Conservation (phyloP, 257 asterid genomes). For the Nicotiana obtusifolia region DNA sequence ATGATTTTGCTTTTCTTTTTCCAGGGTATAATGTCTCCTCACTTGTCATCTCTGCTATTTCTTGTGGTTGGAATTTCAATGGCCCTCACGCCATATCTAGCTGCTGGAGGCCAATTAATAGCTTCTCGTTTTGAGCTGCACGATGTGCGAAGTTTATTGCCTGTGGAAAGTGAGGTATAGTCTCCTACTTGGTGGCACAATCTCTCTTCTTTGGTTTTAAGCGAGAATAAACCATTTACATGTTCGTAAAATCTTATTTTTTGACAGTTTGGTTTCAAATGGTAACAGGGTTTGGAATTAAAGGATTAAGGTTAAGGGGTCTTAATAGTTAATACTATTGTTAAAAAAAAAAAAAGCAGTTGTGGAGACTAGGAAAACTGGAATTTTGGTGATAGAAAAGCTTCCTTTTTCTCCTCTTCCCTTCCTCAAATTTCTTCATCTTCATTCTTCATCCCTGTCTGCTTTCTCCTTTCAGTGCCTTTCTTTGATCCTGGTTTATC, state of each 20-base stretch:
- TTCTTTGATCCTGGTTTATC: neutral
- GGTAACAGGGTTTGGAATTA: neutral
- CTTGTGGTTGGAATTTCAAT: slow-evolving; percentile 97
- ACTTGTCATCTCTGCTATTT: slow-evolving; percentile 82
- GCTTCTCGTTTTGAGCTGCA: slow-evolving; percentile 97
- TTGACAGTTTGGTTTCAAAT: neutral
- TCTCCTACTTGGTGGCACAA: slow-evolving; percentile 6
- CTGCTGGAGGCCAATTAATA: slow-evolving; percentile 98
- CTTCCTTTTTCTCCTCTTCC: neutral
- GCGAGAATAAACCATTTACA: neutral
- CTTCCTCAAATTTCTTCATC: neutral
- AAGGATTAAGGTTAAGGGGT: neutral
- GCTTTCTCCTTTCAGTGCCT: slow-evolving; percentile 3
- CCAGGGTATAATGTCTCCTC: slow-evolving; percentile 96
- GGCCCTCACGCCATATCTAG: slow-evolving; percentile 98
- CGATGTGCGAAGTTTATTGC: slow-evolving; percentile 94
- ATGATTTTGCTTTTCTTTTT: neutral
- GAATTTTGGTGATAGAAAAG: neutral
- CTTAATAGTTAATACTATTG: neutral
- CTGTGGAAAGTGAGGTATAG: slow-evolving; percentile 93
- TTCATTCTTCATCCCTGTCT: neutral
- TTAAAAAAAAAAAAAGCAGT: neutral
- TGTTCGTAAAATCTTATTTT: neutral
- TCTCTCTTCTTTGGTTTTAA: neutral
- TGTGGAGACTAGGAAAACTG: neutral